Evolutionary conservation across 345 rosid genomes (phyloP), one percentile per base, ranked within the genome.

Genomic region (Hypericum androsaemum): DNA sequence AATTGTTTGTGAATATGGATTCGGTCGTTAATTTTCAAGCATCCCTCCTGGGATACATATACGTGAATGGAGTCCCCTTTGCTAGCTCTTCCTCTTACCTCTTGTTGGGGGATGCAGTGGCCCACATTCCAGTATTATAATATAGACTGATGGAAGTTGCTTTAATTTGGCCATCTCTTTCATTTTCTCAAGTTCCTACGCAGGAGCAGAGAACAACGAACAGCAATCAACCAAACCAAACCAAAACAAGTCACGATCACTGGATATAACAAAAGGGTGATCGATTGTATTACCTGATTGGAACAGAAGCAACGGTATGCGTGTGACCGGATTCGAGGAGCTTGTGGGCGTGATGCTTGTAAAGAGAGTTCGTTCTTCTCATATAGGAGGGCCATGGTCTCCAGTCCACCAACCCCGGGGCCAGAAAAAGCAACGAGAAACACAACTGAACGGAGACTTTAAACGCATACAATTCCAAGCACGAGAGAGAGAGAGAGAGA

Each of bases 281-380:
- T n/a, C 12, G 48, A n/a, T 6, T 5, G 22, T 5, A 39, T 50
- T 66, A 89, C 95, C 84, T 90, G 89, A 61, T 52, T 82, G 14
- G 96, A 77, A 68, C 96, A 90, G 66, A 90, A 90, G 61, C 98
- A 90, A 14, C 80, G 81, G 76, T 90, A 90, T 13, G 78, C 98
- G 43, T 82, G n/a, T n/a, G 92, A 56, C 88, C 96, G 13, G 96
- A 82, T 52, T 84, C 84, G 54, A 90, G 59, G 59, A 90, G 89
- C 60, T 72, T 90, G 53, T 78, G 80, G 12, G 94, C 94, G 57
- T 79, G 70, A 41, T 87, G 80, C 70, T 78, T 79, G 53, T 87
- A 90, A 37, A 84, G 58, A 49, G 86, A 72, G n/a, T n/a, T n/a
- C n/a, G 78, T 84, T 90, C 54, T 96, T 84, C 53, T 90, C 95